A percentile compares a stretch with the other conserved stretches of the same genome.
These are phyloP conservation scores for Zoysia pacifica DNA, from an alignment of 176 grass and related monocot genomes.

Conservation along the genomic window DNA sequence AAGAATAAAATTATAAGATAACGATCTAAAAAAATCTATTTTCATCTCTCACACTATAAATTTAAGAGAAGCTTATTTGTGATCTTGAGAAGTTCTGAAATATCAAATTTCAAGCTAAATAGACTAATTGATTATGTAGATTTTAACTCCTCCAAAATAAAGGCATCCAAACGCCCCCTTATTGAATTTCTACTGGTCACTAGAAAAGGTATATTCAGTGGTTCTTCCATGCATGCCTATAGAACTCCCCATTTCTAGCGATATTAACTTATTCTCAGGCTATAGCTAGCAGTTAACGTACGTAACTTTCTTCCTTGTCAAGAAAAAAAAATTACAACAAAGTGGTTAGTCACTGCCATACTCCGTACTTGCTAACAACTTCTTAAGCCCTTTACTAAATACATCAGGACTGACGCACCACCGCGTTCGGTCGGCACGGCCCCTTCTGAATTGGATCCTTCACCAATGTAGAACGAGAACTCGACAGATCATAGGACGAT, in stretches of 20 bases:
- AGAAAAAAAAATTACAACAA: not conserved
- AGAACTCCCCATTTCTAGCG: too few species aligned
- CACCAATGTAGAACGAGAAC: not conserved
- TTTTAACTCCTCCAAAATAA: too few species aligned
- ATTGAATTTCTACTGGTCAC: too few species aligned
- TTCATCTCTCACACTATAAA: too few species aligned
- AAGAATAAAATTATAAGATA: too few species aligned
- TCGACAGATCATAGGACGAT: not conserved
- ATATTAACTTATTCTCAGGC: not conserved
- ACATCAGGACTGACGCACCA: not conserved
- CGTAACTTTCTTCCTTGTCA: not conserved
- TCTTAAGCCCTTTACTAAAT: not conserved
- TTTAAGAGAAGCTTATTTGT: too few species aligned
- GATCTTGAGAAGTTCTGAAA: too few species aligned
- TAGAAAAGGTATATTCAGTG: not conserved
- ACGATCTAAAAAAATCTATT: too few species aligned
- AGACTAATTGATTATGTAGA: too few species aligned
- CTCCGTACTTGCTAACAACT: not conserved
- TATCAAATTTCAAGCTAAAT: too few species aligned
- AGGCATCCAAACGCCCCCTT: too few species aligned
- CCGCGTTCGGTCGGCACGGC: not conserved
- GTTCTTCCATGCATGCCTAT: too few species aligned
- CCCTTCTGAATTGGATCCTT: not conserved
- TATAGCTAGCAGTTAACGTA: not conserved
- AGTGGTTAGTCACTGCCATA: not conserved